These are phyloP conservation scores for Akanthomyces lecanii DNA, from an alignment of 2,329 filamentous ascomycete genomes.

Conservation along the genomic window DNA sequence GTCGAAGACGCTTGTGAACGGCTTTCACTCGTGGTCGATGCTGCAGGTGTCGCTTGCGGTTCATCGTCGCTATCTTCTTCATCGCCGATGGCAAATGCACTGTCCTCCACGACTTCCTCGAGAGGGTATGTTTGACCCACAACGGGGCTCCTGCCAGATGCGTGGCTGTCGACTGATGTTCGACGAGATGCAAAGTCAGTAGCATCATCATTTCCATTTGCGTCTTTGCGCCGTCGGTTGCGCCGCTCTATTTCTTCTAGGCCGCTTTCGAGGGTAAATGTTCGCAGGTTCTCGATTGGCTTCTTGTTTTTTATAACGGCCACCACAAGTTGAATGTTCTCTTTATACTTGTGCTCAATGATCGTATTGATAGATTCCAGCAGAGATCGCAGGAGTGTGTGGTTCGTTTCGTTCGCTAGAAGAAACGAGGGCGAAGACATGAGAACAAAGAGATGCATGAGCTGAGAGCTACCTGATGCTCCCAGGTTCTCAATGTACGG, in stretches of 20 bases:
- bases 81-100: constrained; percentile 78
- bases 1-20: constrained; percentile 65
- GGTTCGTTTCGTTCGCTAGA: constrained; percentile 87
- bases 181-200: constrained; percentile 48
- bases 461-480: constrained; percentile 68
- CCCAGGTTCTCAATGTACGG: constrained; percentile 78
- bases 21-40: constrained; percentile 60
- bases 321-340: constrained; percentile 78
- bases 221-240: constrained; percentile 65
- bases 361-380: constrained; percentile 87
- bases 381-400: constrained; percentile 72
- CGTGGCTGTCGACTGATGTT: constrained; percentile 63
- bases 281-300: constrained; percentile 76
- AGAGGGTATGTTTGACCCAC: constrained; percentile 25
- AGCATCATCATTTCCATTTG: constrained; percentile 45
- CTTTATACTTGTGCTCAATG: constrained; percentile 79
- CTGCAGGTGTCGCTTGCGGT: constrained; percentile 52
- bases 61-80: constrained; percentile 50
- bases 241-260: constrained; percentile 86
- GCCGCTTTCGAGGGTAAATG: constrained; percentile 87
- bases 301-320: constrained; percentile 74
- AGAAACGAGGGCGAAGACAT: constrained; percentile 94
- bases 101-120: constrained; percentile 53
- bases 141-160: constrained; percentile 49
- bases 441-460: constrained; percentile 82